Evolutionary conservation across 139 green algal species (phyloP).

Genomic region (Eudorina sp.): DNA sequence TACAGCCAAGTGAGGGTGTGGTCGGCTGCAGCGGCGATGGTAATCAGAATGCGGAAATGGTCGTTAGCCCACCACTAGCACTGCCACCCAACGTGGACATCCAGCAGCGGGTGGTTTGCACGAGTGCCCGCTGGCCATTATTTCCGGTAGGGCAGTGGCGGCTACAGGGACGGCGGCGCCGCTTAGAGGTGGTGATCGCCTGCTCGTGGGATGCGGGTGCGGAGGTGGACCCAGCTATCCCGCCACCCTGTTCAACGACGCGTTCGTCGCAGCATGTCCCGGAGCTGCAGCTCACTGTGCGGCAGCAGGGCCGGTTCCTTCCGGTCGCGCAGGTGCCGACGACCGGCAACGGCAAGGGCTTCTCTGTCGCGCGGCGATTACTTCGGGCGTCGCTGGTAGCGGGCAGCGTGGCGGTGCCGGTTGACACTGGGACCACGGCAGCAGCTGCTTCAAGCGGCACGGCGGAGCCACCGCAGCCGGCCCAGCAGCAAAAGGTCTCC

Average conservation of each 20-base stretch:
- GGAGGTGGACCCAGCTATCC: too few relatives aligned
- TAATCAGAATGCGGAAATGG: too few relatives aligned
- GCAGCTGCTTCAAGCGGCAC: neutral
- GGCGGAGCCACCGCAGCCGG: neutral
- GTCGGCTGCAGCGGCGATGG: neutral
- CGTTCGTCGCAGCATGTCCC: neutral
- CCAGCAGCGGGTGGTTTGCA: constrained; percentile 17
- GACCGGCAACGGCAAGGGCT: neutral
- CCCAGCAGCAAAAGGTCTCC: too few relatives aligned
- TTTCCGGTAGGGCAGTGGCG: neutral
- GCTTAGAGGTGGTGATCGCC: neutral
- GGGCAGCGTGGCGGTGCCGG: neutral
- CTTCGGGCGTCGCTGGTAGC: neutral
- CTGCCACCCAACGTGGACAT: neutral
- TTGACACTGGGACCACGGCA: neutral
- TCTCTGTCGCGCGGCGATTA: neutral
- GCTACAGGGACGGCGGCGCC: neutral
- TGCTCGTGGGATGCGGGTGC: neutral
- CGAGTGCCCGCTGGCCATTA: neutral
- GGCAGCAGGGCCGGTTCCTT: constrained; percentile 32
- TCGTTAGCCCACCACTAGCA: too few relatives aligned
- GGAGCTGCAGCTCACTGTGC: constrained; percentile 6
- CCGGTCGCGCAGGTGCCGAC: neutral
- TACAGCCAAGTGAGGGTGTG: neutral
- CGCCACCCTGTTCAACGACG: neutral